phyloP scores from a whole-genome alignment of 306 rosid species.

The Malus sylvestris region DNA sequence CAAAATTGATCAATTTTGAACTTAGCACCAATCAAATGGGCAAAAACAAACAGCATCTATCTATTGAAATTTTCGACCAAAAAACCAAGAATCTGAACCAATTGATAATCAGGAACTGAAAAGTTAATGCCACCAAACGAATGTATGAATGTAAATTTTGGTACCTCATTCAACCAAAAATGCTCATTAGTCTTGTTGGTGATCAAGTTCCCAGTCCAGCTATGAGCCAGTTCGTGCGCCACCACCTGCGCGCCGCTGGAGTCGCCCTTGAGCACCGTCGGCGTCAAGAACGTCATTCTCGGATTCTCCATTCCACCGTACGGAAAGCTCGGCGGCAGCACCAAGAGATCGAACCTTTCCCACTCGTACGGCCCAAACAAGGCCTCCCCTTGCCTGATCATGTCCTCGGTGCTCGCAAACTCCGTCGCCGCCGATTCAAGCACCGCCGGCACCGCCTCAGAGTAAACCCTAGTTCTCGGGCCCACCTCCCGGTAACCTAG shows the following conservation, averaged over 20 bases:
- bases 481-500: slow-evolving; percentile 75
- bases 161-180: slow-evolving; percentile 95
- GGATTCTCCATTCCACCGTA: slow-evolving; percentile 98
- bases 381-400: slow-evolving; percentile 76
- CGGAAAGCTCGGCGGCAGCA: slow-evolving; percentile 90
- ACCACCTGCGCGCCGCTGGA: slow-evolving; percentile 82
- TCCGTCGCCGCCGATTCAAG: slow-evolving; percentile 68
- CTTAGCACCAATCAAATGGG: not conserved
- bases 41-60: not conserved
- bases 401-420: slow-evolving; percentile 74
- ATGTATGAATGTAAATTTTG: not conserved
- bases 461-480: slow-evolving; percentile 77
- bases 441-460: slow-evolving; percentile 48
- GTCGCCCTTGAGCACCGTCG: slow-evolving; percentile 87
- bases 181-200: slow-evolving; percentile 87
- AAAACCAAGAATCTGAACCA: not conserved
- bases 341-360: slow-evolving; percentile 87
- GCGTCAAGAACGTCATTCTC: slow-evolving; percentile 85
- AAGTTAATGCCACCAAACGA: no score
- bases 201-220: slow-evolving; percentile 97
- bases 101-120: no score
- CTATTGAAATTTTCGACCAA: not conserved
- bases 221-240: slow-evolving; percentile 93
- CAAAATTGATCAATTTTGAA: not conserved
- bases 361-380: slow-evolving; percentile 70